Base-by-base conservation (phyloP, 2,329 filamentous ascomycete genomes). In the Cercospora sp. region DNA sequence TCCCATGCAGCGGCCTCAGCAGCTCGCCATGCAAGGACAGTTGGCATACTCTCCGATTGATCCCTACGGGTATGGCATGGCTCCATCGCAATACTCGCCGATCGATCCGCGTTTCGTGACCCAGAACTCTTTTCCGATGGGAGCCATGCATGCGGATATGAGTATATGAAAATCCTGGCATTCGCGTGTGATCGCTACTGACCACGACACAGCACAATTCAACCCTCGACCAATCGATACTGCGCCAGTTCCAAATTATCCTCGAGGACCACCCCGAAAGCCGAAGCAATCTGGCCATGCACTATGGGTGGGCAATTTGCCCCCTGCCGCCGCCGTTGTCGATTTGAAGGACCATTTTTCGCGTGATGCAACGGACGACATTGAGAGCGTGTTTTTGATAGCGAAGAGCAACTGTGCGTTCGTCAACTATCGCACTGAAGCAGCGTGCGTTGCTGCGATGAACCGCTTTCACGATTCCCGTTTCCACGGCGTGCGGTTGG, bases 331-430 rank as follows among this genome's bases (percentile, higher is more conserved):
- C 0, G 90, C 90, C 48, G 85, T 98, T 12, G 89, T 93, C 80
- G 91, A 87, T 67, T 82, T 98, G n/a, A 96, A 97, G 63, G 89
- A 95, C 68, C 92, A 97, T 77, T 95, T 97, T 67, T 96, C 92
- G 69, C 88, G 87, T 70, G 90, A 94, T 72, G 90, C 92, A 0
- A 86, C 85, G 0, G 87, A 84, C 51, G 87, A 93, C 1, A 87
- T 98, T 23, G 91, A 97, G 77, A 97, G 93, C 58, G 83, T 98
- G 0, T 97, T 98, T 73, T 82, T 98, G 39, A 98, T 98, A 48
- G 94, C 94, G 0, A 97, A 97, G 79, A 97, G 94, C 78, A 97
- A 97, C 77, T 98, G 94, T 76, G 94, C 94, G 0, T 98, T 98
- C 81, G 93, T 96, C 72, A 98, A 98, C 76, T 98, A 96, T 78